Percentiles rank a stretch among this genome's conserved stretches.
phyloP scores from a whole-genome alignment of 495 filamentous ascomycete genomes.

The Barbatosphaeria neglecta region DNA sequence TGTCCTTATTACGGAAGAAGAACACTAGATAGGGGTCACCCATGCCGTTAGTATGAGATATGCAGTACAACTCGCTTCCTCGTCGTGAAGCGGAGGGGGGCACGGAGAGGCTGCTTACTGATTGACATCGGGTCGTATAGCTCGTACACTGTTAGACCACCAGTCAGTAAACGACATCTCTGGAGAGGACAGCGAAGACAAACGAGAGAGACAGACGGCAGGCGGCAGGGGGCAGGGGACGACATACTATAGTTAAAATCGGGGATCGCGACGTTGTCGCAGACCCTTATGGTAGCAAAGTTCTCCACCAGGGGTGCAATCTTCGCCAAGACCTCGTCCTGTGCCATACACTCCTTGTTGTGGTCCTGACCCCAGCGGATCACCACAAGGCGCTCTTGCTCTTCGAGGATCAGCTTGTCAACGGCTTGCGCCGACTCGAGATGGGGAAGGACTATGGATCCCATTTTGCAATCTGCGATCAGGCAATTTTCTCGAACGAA shows the following conservation, averaged over 20 bases:
- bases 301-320: slow-evolving; percentile 78
- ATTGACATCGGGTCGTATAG: slow-evolving; percentile 61
- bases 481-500: not conserved
- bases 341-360: slow-evolving; percentile 72
- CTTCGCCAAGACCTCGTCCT: slow-evolving; percentile 91
- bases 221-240: not conserved
- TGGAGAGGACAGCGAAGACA: too few relatives aligned
- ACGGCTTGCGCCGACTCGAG: slow-evolving; percentile 91
- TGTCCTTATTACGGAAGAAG: slow-evolving; percentile 98
- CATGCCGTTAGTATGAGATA: too few relatives aligned
- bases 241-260: slow-evolving; percentile 73
- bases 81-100: too few relatives aligned
- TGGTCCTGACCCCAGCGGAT: slow-evolving; percentile 83
- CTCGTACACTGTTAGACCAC: slow-evolving; percentile 47
- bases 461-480: slow-evolving; percentile 43
- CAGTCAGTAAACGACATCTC: too few relatives aligned
- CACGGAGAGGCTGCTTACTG: slow-evolving; percentile 14
- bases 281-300: slow-evolving; percentile 91
- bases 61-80: too few relatives aligned
- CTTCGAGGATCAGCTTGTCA: slow-evolving; percentile 70
- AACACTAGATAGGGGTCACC: too few relatives aligned
- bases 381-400: slow-evolving; percentile 92
- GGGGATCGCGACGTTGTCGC: slow-evolving; percentile 89
- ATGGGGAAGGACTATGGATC: slow-evolving; percentile 89
- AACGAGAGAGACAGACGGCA: too few relatives aligned